Percentiles rank a stretch among this genome's conserved stretches.
These are phyloP conservation scores for Striga asiatica DNA, from an alignment of 257 asterid species.

Conservation along the genomic window DNA sequence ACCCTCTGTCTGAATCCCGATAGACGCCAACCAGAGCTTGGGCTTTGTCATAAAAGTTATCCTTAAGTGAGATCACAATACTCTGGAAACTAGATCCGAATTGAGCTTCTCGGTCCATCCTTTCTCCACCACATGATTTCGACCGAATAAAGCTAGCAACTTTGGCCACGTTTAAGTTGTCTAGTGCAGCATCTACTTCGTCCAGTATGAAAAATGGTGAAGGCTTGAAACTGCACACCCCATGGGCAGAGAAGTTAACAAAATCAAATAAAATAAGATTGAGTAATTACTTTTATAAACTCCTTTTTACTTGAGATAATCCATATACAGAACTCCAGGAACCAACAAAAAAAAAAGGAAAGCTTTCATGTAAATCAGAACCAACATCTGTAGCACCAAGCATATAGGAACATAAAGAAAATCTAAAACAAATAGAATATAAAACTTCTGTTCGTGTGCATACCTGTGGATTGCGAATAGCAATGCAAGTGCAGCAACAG, in stretches of 20 bases:
- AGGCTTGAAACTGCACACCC: slow-evolving; percentile 72
- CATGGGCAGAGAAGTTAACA: too few species aligned
- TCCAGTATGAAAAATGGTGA: slow-evolving; percentile 96
- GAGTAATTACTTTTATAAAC: not conserved
- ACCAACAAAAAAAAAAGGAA: too few species aligned
- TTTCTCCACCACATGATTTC: slow-evolving; percentile 76
- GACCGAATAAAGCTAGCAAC: slow-evolving; percentile 93
- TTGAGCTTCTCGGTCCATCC: slow-evolving; percentile 31
- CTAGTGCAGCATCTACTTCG: slow-evolving; percentile 99
- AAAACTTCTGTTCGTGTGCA: slow-evolving; percentile 2
- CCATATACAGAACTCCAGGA: too few species aligned
- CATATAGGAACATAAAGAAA: too few species aligned
- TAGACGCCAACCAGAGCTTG: slow-evolving; percentile 97
- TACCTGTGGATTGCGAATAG: slow-evolving; percentile 95
- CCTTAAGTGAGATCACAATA: slow-evolving; percentile 94
- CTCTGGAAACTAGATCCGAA: slow-evolving; percentile 86
- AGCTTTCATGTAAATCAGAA: too few species aligned
- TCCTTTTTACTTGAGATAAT: too few species aligned
- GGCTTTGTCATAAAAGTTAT: slow-evolving; percentile 90
- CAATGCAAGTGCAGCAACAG: slow-evolving; percentile 97
- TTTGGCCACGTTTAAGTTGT: slow-evolving; percentile 87
- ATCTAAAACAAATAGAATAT: not conserved
- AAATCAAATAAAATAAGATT: not conserved
- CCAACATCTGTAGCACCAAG: too few species aligned
- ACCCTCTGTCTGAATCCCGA: slow-evolving; percentile 81